Percentiles rank a stretch among this genome's conserved stretches.
Evolutionary conservation across 306 rosid genomes (phyloP).

Genomic region (Heteromeles arbutifolia): DNA sequence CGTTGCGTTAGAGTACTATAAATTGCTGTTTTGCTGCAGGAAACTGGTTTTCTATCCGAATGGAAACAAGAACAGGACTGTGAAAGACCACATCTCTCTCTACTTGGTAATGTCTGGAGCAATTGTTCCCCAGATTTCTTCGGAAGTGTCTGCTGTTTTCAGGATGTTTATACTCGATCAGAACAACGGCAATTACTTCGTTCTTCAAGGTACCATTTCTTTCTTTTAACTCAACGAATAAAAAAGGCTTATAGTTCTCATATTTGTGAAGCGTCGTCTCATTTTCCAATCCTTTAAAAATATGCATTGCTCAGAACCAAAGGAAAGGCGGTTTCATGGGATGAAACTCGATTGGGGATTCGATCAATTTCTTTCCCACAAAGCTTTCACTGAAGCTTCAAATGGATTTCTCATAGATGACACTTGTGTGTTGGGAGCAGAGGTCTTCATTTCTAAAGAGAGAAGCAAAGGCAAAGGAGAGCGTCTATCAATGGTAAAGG

Average conservation of each 20-base stretch:
- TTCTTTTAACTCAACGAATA: not conserved
- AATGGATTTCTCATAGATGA: slow-evolving; percentile 56
- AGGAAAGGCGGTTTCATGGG: slow-evolving; percentile 41
- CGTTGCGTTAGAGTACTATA: not conserved
- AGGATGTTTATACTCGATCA: slow-evolving; percentile 52
- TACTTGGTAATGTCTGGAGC: slow-evolving; percentile 46
- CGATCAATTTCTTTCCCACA: slow-evolving; percentile 43
- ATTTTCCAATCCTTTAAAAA: not conserved
- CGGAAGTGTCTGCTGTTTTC: slow-evolving; percentile 50
- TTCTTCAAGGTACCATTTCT: slow-evolving; percentile 35
- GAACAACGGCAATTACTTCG: slow-evolving; percentile 45
- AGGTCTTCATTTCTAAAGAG: slow-evolving; percentile 56
- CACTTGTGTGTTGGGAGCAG: slow-evolving; percentile 59
- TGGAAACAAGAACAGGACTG: slow-evolving; percentile 57
- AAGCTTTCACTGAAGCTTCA: slow-evolving; percentile 32
- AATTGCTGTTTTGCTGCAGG: slow-evolving; percentile 26
- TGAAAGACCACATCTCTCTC: slow-evolving; percentile 44
- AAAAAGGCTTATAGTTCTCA: not conserved
- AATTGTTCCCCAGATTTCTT: slow-evolving; percentile 26
- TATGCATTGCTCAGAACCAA: slow-evolving; percentile 31
- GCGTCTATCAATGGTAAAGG: slow-evolving; percentile 43
- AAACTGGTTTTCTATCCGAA: slow-evolving; percentile 53
- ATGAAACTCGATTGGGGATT: slow-evolving; percentile 57
- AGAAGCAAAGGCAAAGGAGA: slow-evolving; percentile 41
- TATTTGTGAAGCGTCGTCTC: not conserved